Evolutionary conservation across 2,329 filamentous ascomycete species (phyloP).

Genomic region (Cladosporium cucumerinum): DNA sequence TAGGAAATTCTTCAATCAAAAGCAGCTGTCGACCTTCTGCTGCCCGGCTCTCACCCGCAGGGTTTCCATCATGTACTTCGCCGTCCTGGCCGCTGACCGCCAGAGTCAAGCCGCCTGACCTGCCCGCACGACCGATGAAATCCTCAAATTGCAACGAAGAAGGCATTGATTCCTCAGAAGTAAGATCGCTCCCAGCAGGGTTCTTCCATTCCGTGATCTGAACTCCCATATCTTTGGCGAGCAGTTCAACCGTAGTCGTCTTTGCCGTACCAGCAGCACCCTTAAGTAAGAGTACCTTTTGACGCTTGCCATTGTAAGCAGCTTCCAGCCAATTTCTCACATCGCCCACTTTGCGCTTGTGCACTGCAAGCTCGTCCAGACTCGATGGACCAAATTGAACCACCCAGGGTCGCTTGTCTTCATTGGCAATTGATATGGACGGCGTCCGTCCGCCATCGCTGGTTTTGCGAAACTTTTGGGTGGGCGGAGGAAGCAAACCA

Average conservation of each 20-base stretch:
- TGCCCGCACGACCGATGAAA: conserved; percentile 77
- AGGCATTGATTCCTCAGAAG: conserved; percentile 63
- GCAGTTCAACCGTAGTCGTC: conserved; percentile 76
- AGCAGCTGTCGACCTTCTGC: conserved; percentile 36
- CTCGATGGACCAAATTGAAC: conserved; percentile 74
- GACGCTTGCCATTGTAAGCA: conserved; percentile 58
- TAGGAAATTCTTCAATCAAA: conserved; percentile 51
- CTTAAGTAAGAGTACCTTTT: conserved; percentile 62
- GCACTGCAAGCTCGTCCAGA: conserved; percentile 82
- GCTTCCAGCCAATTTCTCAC: conserved; percentile 78
- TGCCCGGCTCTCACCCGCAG: neutral
- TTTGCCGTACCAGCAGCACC: conserved; percentile 90
- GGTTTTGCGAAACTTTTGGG: conserved; percentile 46
- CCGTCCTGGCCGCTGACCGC: neutral
- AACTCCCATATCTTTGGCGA: conserved; percentile 73
- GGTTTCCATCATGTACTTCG: no score
- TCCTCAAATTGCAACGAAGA: conserved; percentile 83
- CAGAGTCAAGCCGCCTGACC: conserved; percentile 69
- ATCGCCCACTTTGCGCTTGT: conserved; percentile 89
- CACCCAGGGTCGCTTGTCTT: conserved; percentile 75
- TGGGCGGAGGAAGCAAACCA: conserved; percentile 22
- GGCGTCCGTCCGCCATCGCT: conserved; percentile 35
- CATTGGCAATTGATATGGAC: conserved; percentile 30
- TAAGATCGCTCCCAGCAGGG: conserved; percentile 61
- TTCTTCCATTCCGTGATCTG: conserved; percentile 90